Evolutionary conservation across 441 rosid species (phyloP).

Genomic region (Croton setiger): DNA sequence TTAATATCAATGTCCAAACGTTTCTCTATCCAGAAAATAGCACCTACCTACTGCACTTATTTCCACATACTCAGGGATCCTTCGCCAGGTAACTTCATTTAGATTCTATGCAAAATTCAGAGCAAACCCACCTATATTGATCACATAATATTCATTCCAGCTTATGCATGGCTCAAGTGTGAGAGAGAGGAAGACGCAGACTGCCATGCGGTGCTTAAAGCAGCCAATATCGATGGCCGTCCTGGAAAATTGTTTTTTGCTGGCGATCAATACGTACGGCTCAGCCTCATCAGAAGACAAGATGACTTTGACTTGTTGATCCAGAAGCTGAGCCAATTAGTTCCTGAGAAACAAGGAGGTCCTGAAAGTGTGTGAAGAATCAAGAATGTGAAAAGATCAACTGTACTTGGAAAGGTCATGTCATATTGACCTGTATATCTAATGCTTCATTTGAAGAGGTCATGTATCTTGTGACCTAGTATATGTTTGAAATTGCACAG

Average conservation of each 20-base stretch:
- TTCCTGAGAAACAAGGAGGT: constrained; percentile 23
- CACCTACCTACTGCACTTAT: constrained; percentile 36
- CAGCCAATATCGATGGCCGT: constrained; percentile 47
- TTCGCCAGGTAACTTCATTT: constrained; percentile 41
- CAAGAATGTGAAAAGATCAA: too few species aligned
- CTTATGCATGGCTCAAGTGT: constrained; percentile 75
- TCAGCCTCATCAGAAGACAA: constrained; percentile 48
- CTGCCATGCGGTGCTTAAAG: constrained; percentile 40
- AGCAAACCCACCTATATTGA: too few species aligned
- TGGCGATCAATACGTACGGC: constrained; percentile 39
- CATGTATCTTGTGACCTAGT: not conserved
- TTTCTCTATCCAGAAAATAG: constrained; percentile 42
- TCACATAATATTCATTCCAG: constrained; percentile 27
- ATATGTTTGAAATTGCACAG: too few species aligned
- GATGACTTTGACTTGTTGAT: constrained; percentile 55
- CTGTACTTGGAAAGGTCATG: not conserved
- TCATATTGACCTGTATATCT: not conserved
- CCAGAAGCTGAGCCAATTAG: constrained; percentile 28
- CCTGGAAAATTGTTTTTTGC: constrained; percentile 36
- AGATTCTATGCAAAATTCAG: too few species aligned
- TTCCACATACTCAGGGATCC: constrained; percentile 29
- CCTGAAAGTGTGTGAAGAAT: constrained; percentile 22
- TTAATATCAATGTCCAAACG: constrained; percentile 35
- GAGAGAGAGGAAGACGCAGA: constrained; percentile 46
- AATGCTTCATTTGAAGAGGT: not conserved